Conservation (phyloP, 768 basidiomycete genomes). For the Hemileccinum rubropunctum region DNA sequence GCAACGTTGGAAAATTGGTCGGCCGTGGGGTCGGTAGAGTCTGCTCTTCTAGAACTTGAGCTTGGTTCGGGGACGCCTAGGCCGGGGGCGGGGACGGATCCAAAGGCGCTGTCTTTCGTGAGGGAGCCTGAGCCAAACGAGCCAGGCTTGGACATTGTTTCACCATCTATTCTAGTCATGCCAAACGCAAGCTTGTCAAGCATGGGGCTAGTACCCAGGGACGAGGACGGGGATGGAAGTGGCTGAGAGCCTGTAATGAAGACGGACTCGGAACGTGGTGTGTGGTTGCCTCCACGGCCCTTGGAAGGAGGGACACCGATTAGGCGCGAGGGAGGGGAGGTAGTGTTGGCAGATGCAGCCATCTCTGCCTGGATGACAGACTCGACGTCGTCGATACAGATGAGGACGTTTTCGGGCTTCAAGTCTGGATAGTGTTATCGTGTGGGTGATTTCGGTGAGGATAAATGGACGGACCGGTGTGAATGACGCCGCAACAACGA, state of each 20-base stretch:
- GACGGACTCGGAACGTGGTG: conserved; percentile 76
- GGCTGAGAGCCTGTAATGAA: conserved; percentile 95
- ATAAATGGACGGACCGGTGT: conserved; percentile 60
- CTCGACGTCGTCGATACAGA: conserved; percentile 96
- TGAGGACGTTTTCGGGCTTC: conserved; percentile 97
- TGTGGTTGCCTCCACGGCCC: conserved; percentile 94
- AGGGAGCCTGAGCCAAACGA: conserved; percentile 27
- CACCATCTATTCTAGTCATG: conserved; percentile 84
- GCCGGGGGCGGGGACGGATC: conserved; percentile 13
- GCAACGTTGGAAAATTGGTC: conserved; percentile 51
- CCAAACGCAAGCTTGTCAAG: conserved; percentile 88
- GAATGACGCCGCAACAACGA: conserved; percentile 93
- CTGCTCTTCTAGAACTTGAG: conserved; percentile 23
- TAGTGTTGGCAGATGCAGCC: conserved; percentile 37
- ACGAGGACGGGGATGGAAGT: conserved; percentile 80
- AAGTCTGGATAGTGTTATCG: conserved; percentile 53
- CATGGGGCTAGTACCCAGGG: conserved; percentile 65
- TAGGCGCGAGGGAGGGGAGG: conserved; percentile 53
- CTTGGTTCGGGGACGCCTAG: conserved; percentile 10
- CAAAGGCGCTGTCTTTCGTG: conserved; percentile 22
- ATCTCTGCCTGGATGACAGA: conserved; percentile 85
- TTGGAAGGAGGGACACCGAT: conserved; percentile 93
- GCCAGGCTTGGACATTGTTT: conserved; percentile 35
- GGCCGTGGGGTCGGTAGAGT: conserved; percentile 44
- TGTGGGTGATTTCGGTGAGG: not conserved